Evolutionary conservation across 164 flowering plant genomes (phyloP).

Genomic region (Nymphaea colorata): DNA sequence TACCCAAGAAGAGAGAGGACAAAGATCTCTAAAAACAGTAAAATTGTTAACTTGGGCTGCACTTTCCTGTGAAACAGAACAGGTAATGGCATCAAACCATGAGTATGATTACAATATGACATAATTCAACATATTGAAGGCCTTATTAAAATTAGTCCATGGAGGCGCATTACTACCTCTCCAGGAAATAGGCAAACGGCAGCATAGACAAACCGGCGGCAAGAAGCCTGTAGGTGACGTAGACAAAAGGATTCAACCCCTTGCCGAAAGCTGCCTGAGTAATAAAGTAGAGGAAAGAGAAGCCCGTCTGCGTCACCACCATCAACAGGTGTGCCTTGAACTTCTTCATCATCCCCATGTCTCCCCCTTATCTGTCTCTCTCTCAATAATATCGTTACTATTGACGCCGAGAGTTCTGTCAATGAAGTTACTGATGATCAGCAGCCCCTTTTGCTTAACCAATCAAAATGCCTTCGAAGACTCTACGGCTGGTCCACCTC

Average conservation of each 20-base stretch:
- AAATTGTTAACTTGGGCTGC: slow-evolving; percentile 63
- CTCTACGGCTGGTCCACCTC: no score
- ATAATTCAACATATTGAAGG: not conserved
- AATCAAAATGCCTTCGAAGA: no score
- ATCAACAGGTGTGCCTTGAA: slow-evolving; percentile 64
- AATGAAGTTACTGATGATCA: no score
- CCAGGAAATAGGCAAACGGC: slow-evolving; percentile 74
- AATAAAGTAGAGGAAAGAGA: slow-evolving; percentile 53
- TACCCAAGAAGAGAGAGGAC: slow-evolving; percentile 76
- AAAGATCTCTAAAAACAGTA: slow-evolving; percentile 48
- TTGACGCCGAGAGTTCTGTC: no score
- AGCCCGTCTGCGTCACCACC: slow-evolving; percentile 56
- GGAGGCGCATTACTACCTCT: slow-evolving; percentile 32
- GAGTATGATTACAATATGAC: not conserved
- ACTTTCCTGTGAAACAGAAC: slow-evolving; percentile 34
- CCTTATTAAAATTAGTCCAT: not conserved
- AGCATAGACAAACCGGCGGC: slow-evolving; percentile 39
- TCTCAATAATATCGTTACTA: no score
- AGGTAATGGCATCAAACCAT: not conserved
- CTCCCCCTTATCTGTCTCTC: no score
- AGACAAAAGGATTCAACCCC: slow-evolving; percentile 81
- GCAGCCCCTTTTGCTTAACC: not conserved
- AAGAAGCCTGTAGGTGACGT: slow-evolving; percentile 19
- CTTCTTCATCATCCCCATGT: slow-evolving; percentile 11
- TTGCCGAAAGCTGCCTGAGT: slow-evolving; percentile 77